phyloP scores from a whole-genome alignment of 2,329 filamentous ascomycete species.

The Fulvia fulva region DNA sequence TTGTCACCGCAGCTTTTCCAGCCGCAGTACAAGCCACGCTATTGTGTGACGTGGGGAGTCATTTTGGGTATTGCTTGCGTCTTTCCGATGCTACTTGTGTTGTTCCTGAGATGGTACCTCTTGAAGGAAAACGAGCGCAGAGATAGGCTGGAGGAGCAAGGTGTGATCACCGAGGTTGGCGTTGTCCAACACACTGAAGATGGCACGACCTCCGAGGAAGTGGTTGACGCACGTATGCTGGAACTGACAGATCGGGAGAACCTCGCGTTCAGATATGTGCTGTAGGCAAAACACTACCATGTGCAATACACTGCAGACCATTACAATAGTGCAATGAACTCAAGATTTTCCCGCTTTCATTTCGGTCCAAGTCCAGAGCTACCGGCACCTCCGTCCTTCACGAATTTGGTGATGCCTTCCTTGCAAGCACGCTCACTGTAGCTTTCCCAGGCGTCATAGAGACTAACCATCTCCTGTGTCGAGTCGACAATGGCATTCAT shows the following conservation, averaged over 20 bases:
- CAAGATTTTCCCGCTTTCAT: not conserved
- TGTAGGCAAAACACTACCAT: not conserved
- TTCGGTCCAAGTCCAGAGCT: constrained; percentile 9
- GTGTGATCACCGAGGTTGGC: constrained; percentile 12
- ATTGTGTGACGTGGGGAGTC: constrained; percentile 14
- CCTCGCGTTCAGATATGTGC: constrained; percentile 15
- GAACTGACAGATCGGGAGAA: constrained; percentile 28
- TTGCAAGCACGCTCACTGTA: constrained; percentile 63
- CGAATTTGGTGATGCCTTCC: constrained; percentile 59
- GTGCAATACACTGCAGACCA: not conserved
- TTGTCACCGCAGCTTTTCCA: constrained; percentile 37
- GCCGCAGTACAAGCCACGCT: constrained; percentile 19
- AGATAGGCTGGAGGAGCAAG: constrained; percentile 25
- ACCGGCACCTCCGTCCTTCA: constrained; percentile 48
- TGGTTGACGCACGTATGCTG: constrained; percentile 23
- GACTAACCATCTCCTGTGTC: constrained; percentile 84
- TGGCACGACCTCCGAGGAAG: constrained; percentile 17
- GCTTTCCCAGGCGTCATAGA: constrained; percentile 73
- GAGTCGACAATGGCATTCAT: constrained; percentile 82
- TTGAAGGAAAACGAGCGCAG: constrained; percentile 39
- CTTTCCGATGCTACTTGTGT: constrained; percentile 37
- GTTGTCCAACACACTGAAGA: constrained; percentile 15
- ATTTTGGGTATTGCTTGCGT: constrained; percentile 28
- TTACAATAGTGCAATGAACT: not conserved
- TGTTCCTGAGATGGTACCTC: constrained; percentile 40